Conservation (phyloP, 371 early-diverging fungal genomes). For the Actinomortierella wolfii region DNA sequence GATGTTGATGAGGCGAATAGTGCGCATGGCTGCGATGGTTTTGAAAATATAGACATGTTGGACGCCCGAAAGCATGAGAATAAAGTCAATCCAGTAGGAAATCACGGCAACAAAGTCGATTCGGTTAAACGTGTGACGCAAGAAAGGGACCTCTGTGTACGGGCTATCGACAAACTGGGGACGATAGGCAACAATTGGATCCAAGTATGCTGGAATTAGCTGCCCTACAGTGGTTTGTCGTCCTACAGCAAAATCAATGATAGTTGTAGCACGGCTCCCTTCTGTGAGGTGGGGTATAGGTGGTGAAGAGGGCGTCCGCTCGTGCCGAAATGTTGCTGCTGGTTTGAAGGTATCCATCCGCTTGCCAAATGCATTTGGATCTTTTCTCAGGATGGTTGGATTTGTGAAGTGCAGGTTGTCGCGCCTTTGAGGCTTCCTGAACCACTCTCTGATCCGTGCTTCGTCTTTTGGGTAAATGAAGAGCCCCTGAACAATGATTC, state of each 20-base stretch:
- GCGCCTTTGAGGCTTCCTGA: constrained; percentile 27
- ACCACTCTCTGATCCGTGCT: constrained; percentile 27
- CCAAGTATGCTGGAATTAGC: constrained; percentile 24
- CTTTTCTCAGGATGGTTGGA: constrained; percentile 39
- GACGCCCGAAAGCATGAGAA: constrained; percentile 47
- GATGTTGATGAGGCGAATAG: constrained; percentile 62
- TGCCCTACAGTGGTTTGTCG: constrained; percentile 26
- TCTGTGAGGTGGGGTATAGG: background rate
- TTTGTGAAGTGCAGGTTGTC: constrained; percentile 45
- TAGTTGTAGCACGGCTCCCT: constrained; percentile 21
- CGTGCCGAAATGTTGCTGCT: constrained; percentile 4
- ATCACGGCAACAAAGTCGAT: constrained; percentile 65
- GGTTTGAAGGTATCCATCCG: constrained; percentile 16
- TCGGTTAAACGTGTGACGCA: constrained; percentile 73
- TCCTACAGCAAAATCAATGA: constrained; percentile 36
- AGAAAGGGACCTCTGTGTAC: constrained; percentile 51
- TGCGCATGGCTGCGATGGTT: constrained; percentile 58
- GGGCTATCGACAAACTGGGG: constrained; percentile 23
- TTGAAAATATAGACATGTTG: constrained; percentile 59
- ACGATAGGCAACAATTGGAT: constrained; percentile 29
- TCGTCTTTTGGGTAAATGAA: constrained; percentile 49
- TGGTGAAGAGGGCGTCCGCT: background rate
- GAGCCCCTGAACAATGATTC: constrained; percentile 63
- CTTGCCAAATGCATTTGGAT: constrained; percentile 8
- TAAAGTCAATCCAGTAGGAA: constrained; percentile 64